Percentiles rank a stretch among this genome's conserved stretches.
phyloP scores from a whole-genome alignment of 2,329 filamentous ascomycete genomes.

The Colletotrichum spinosum region DNA sequence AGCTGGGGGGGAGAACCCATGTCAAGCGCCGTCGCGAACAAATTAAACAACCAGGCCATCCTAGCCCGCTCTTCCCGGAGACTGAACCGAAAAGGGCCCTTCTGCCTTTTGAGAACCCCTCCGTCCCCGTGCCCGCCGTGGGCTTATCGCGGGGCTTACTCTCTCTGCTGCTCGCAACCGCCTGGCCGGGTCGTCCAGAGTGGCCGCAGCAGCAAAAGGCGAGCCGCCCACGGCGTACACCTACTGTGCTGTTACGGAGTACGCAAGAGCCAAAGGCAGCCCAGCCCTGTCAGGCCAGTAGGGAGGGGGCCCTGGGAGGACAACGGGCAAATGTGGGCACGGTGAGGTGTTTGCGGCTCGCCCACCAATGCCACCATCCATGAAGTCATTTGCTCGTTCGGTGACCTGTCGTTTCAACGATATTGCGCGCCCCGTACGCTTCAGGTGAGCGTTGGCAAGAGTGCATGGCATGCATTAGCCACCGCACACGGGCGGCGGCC shows the following conservation, averaged over 20 bases:
- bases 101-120: neutral
- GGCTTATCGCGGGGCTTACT: too few species aligned
- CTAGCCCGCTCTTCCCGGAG: slow-evolving; percentile 22
- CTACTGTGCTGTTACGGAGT: neutral
- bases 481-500: neutral
- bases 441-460: slow-evolving; percentile 36
- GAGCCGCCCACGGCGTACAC: slow-evolving; percentile 3
- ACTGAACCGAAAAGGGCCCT: slow-evolving; percentile 28
- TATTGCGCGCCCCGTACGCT: slow-evolving; percentile 38
- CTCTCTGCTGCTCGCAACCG: slow-evolving; percentile 24
- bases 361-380: neutral
- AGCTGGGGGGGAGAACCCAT: slow-evolving; percentile 21
- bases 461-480: slow-evolving; percentile 27
- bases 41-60: slow-evolving; percentile 32
- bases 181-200: slow-evolving; percentile 30
- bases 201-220: slow-evolving; percentile 20
- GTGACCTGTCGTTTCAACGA: slow-evolving; percentile 37
- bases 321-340: slow-evolving; percentile 10
- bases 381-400: slow-evolving; percentile 37
- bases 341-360: neutral
- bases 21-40: slow-evolving; percentile 39
- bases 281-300: neutral
- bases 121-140: slow-evolving; percentile 14
- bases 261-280: neutral
- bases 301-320: slow-evolving; percentile 19